These are phyloP conservation scores for Moesziomyces sp. DNA, from an alignment of 1,284 basidiomycete genomes.

Conservation along the genomic window DNA sequence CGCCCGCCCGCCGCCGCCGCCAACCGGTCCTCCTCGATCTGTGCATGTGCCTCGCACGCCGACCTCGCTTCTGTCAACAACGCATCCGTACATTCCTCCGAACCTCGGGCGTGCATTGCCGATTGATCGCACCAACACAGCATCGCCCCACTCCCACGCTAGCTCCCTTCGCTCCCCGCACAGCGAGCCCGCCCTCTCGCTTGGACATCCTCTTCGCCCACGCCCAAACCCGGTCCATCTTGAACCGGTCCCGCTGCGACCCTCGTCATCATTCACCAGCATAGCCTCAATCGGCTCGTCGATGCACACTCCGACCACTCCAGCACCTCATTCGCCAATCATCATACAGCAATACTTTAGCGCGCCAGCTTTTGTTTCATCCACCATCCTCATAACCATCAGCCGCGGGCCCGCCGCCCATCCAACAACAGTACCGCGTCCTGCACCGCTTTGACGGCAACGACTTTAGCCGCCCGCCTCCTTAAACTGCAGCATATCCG, in stretches of 20 bases:
- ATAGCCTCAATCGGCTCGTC: conserved; percentile 13
- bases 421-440: no score
- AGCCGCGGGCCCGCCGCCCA: no score
- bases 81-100: conserved; percentile 6
- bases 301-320: not conserved
- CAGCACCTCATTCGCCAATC: not conserved
- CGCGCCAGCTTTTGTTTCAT: no score
- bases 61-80: conserved; percentile 1
- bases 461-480: not conserved
- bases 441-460: not conserved
- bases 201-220: not conserved
- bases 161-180: conserved; percentile 10
- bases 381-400: no score
- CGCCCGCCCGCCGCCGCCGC: not conserved
- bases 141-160: conserved; percentile 41
- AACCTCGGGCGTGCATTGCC: not conserved
- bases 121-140: not conserved
- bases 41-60: not conserved
- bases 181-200: not conserved
- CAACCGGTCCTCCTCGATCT: not conserved
- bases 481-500: not conserved
- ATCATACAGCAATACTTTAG: no score
- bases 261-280: no score
- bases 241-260: not conserved
- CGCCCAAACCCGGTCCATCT: not conserved